These are phyloP conservation scores for Ilyonectria destructans DNA, from an alignment of 2,329 filamentous ascomycete genomes.

Conservation along the genomic window DNA sequence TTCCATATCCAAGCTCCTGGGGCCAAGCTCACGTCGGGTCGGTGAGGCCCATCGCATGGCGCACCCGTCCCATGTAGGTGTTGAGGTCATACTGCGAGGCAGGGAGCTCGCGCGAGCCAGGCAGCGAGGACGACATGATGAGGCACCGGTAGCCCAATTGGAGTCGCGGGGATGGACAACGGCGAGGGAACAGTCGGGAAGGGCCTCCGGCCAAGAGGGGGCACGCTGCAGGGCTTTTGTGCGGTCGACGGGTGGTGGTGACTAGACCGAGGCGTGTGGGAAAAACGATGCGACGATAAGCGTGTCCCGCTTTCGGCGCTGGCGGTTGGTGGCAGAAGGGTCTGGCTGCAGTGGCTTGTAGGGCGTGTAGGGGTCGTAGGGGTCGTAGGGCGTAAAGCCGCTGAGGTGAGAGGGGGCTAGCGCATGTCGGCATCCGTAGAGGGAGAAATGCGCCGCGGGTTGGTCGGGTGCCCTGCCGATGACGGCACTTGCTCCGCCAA, in stretches of 20 bases:
- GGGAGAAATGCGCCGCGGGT: slow-evolving; percentile 14
- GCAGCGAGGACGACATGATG: slow-evolving; percentile 77
- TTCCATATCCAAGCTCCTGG: not conserved
- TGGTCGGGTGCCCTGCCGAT: slow-evolving; percentile 20
- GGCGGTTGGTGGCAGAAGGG: slow-evolving; percentile 31
- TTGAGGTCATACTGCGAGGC: slow-evolving; percentile 92
- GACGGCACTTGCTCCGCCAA: slow-evolving; percentile 4
- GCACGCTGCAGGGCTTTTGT: slow-evolving; percentile 21
- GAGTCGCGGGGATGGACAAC: slow-evolving; percentile 14
- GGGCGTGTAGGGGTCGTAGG: slow-evolving; percentile 12
- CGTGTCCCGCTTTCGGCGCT: slow-evolving; percentile 52
- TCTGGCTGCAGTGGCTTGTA: slow-evolving; percentile 1
- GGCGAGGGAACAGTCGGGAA: slow-evolving; percentile 22
- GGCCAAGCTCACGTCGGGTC: slow-evolving; percentile 87
- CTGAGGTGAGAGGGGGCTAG: slow-evolving; percentile 9
- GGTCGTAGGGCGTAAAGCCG: slow-evolving; percentile 4
- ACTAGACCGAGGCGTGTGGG: slow-evolving; percentile 33
- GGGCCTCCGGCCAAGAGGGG: slow-evolving; percentile 25
- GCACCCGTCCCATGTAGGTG: slow-evolving; percentile 96
- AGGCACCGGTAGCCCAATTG: slow-evolving; percentile 21
- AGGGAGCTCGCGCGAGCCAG: slow-evolving; percentile 85
- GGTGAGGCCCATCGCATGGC: slow-evolving; percentile 89
- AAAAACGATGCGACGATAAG: slow-evolving; percentile 53
- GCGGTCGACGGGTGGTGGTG: slow-evolving; percentile 23
- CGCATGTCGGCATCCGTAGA: slow-evolving; percentile 19